These are phyloP conservation scores for Fusarium clavum DNA, from an alignment of 2,329 filamentous ascomycete species.

Conservation along the genomic window DNA sequence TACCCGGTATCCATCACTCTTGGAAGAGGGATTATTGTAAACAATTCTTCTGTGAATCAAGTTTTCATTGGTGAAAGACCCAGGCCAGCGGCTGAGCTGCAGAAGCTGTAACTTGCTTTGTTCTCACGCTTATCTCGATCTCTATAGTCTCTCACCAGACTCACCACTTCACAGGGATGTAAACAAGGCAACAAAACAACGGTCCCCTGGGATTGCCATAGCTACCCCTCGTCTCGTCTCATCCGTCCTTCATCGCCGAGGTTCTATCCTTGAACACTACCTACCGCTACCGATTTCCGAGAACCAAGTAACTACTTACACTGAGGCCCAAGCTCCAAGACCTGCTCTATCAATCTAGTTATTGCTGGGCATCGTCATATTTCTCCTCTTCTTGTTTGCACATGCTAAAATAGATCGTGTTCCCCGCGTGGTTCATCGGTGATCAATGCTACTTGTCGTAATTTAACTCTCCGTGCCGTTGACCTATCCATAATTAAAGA, in stretches of 20 bases:
- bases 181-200: constrained; percentile 38
- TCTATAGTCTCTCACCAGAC: constrained; percentile 22
- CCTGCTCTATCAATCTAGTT: background rate
- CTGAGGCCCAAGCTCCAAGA: constrained; percentile 15
- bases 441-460: constrained; percentile 43
- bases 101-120: constrained; percentile 19
- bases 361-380: constrained; percentile 1
- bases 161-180: constrained; percentile 17
- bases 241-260: constrained; percentile 12
- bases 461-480: constrained; percentile 38
- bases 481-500: constrained; percentile 40
- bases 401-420: constrained; percentile 12
- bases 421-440: constrained; percentile 30
- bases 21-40: constrained; percentile 26
- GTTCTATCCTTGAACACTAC: background rate
- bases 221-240: constrained; percentile 22
- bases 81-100: constrained; percentile 8
- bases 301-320: background rate
- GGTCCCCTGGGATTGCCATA: constrained; percentile 22
- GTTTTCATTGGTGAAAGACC: constrained; percentile 24
- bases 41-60: constrained; percentile 20
- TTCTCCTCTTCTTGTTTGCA: constrained; percentile 13
- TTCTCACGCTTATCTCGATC: constrained; percentile 19
- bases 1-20: constrained; percentile 31
- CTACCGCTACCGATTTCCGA: constrained; percentile 14